Percentiles rank a stretch among this genome's conserved stretches.
Conservation (phyloP, 176 grass and related monocot genomes). For the Paspalum vaginatum region DNA sequence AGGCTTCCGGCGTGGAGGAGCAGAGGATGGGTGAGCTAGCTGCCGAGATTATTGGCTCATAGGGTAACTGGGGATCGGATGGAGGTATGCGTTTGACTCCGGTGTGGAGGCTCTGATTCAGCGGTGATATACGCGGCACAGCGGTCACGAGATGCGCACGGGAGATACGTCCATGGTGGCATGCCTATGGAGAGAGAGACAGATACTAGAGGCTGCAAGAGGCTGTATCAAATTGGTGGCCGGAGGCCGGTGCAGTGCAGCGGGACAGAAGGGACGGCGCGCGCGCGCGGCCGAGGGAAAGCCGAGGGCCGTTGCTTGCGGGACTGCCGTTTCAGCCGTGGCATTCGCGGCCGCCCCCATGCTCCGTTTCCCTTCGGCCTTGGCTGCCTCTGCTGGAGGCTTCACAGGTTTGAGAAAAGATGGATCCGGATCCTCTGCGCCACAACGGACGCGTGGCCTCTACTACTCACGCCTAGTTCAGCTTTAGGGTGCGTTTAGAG, state of each 20-base stretch:
- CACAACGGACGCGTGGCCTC: not conserved
- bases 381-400: not conserved
- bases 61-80: not conserved
- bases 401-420: not conserved
- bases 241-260: not conserved
- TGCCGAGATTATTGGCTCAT: not conserved
- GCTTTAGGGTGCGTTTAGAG: too few species aligned
- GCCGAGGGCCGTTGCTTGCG: slow-evolving; percentile 45
- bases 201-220: not conserved
- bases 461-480: too few species aligned
- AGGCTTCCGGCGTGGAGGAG: not conserved
- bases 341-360: not conserved
- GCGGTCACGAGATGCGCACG: not conserved
- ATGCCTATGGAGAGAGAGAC: not conserved
- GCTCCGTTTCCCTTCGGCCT: not conserved
- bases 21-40: too few species aligned
- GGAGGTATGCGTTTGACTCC: not conserved
- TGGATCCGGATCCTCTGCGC: not conserved
- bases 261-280: not conserved
- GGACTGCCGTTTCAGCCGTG: slow-evolving; percentile 40
- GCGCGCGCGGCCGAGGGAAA: too few species aligned
- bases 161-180: not conserved
- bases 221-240: slow-evolving; percentile 42
- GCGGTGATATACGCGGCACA: slow-evolving; percentile 12
- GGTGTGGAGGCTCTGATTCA: not conserved